Base-by-base conservation (phyloP, 108 stramenopile species). In the Fragilaria radians region DNA sequence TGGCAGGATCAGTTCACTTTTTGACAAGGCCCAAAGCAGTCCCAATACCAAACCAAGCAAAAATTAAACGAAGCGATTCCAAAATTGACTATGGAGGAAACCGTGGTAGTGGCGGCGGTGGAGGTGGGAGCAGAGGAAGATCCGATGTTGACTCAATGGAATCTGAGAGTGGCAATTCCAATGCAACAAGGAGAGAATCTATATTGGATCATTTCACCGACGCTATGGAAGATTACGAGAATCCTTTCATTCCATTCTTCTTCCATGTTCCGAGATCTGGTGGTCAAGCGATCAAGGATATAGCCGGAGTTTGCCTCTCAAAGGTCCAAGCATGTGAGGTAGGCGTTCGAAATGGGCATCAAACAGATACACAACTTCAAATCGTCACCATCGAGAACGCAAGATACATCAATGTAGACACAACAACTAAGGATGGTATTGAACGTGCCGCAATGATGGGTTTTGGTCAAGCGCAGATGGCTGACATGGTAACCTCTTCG, bases 321-420 rank as follows among this genome's bases (percentile, higher is more conserved):
- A 26, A 70, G 7, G 59, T 69, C 0, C 48, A 57, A 54, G 52
- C 63, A 42, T 52, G 68, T 2, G 77, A 79, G 30, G 74, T 74
- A 17, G 78, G 78, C 27, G 61, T 62, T 27, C 57, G 74, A 28
- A 61, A 79, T 55, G 78, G 74, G 1, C 73, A 79, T 42, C 53
- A 52, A 7, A 28, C 48, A 28, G 77, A 74, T 52, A n/a, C 65
- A 14, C 1, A 31, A 18, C 28, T 79, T 0, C 67, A 72, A 55
- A 61, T 70, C 18, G 30, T 75, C 5, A 61, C 60, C 9, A 50
- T 72, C 2, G 57, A 79, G 32, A 70, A 61, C 28, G 57, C 57
- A 18, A 57, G 55, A 23, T 79, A 75, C 33, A 70, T 79, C 22
- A 79, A 79, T 65, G 78, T 76, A 23, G 78, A 79, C 47, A 76